Conservation (phyloP, 169 alveolate species). For the Plasmodium chabaudi region DNA sequence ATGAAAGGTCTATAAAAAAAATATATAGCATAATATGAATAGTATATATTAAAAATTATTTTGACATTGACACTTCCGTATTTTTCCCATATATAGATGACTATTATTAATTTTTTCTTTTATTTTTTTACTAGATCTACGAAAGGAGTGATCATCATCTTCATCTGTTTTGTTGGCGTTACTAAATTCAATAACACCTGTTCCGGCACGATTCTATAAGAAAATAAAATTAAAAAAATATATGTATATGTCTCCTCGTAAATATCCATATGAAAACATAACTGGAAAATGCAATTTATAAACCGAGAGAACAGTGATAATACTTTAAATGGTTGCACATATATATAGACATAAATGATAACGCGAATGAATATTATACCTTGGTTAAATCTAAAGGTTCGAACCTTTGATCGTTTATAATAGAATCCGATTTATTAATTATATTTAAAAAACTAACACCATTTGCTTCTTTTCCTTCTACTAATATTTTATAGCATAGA, state of each 20-base stretch:
- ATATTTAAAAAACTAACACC: neutral
- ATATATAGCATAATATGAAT: neutral
- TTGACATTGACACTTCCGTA: too few relatives aligned
- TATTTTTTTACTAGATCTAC: conserved; percentile 47
- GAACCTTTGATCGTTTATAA: conserved; percentile 7
- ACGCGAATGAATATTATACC: conserved; percentile 1
- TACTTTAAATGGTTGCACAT: too few relatives aligned
- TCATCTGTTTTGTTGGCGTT: neutral
- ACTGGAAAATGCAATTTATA: too few relatives aligned
- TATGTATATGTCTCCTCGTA: neutral
- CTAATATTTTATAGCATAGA: conserved; percentile 20
- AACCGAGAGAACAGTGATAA: too few relatives aligned
- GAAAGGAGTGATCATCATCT: conserved; percentile 7
- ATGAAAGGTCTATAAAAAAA: conserved; percentile 29
- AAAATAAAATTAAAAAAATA: conserved; percentile 9
- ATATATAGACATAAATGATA: too few relatives aligned
- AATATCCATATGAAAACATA: neutral
- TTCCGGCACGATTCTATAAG: neutral
- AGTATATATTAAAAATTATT: neutral
- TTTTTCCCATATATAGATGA: too few relatives aligned
- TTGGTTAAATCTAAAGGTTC: conserved; percentile 5
- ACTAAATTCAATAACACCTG: neutral
- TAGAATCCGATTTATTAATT: conserved; percentile 8
- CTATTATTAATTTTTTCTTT: neutral
- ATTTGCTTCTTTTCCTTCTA: conserved; percentile 12